Percentiles rank a stretch among this genome's conserved stretches.
Evolutionary conservation across 2,329 filamentous ascomycete species (phyloP).

Genomic region (Waltergamsia citrina): DNA sequence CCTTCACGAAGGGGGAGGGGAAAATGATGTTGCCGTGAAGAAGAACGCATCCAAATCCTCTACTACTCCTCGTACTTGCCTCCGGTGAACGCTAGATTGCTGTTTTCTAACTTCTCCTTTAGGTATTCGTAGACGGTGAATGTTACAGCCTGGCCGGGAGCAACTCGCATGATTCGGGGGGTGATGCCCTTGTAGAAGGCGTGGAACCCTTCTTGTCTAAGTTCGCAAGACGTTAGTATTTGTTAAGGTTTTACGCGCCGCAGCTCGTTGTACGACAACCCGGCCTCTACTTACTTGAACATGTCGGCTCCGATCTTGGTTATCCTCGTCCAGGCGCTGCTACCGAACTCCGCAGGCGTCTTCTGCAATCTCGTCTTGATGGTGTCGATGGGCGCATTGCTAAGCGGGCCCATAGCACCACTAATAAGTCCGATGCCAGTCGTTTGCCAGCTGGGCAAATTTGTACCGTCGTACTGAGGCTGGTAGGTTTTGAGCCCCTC

Average conservation of each 20-base stretch:
- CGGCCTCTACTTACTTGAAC: conserved; percentile 53
- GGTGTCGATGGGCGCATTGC: conserved; percentile 95
- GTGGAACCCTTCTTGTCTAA: conserved; percentile 79
- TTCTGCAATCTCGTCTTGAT: conserved; percentile 97
- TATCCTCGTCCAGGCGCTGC: conserved; percentile 74
- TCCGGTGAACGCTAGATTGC: conserved; percentile 48
- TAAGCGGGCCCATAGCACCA: conserved; percentile 91
- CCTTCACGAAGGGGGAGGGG: background rate
- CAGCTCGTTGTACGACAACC: background rate
- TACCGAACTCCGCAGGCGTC: conserved; percentile 71
- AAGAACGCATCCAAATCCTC: background rate
- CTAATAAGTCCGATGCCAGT: conserved; percentile 82
- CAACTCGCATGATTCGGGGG: conserved; percentile 92
- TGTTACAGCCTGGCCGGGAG: conserved; percentile 79
- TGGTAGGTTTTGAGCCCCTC: conserved; percentile 63
- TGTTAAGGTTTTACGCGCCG: too few relatives aligned
- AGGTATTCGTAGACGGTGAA: conserved; percentile 72
- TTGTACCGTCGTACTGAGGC: conserved; percentile 52
- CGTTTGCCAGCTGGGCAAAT: conserved; percentile 82
- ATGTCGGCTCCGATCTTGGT: conserved; percentile 69
- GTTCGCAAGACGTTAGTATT: background rate
- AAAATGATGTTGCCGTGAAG: background rate
- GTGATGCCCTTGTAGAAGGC: conserved; percentile 99
- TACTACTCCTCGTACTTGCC: conserved; percentile 58
- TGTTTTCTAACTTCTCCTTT: conserved; percentile 65